Evolutionary conservation across 2,329 filamentous ascomycete genomes (phyloP).

Genomic region (Sarocladium brachiariae): DNA sequence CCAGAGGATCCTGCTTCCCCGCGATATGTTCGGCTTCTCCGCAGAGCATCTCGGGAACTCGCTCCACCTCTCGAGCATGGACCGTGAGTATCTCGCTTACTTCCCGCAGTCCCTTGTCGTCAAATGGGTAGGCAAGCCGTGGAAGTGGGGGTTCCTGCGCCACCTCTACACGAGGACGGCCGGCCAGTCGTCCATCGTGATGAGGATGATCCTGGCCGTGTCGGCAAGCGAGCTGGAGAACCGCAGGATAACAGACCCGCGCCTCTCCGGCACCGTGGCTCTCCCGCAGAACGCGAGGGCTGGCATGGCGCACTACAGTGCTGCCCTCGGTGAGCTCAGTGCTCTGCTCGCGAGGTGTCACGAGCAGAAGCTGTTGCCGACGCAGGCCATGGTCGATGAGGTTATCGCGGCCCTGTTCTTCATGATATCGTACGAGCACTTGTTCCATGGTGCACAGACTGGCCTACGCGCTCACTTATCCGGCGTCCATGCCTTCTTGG

Average conservation of each 20-base stretch:
- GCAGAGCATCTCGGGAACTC: neutral
- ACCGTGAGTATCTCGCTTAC: neutral
- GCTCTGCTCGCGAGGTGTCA: neutral
- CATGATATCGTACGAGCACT: neutral
- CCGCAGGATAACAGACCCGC: neutral
- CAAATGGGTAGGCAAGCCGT: constrained; percentile 1
- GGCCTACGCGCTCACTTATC: neutral
- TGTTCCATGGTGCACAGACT: neutral
- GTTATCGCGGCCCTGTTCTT: neutral
- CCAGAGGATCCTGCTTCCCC: neutral
- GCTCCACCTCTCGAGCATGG: neutral
- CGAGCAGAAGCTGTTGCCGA: neutral
- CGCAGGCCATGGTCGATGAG: neutral
- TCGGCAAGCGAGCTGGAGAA: neutral
- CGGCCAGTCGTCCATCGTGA: neutral
- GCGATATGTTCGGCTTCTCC: constrained; percentile 4
- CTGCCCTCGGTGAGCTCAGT: neutral
- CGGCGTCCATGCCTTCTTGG: neutral
- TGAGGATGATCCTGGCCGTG: neutral
- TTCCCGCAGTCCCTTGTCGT: neutral
- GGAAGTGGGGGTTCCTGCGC: neutral
- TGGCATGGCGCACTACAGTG: neutral
- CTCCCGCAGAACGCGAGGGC: neutral
- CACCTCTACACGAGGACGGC: neutral
- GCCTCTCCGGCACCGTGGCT: neutral